These are phyloP conservation scores for Hygrophila difformis DNA, from an alignment of 257 asterid genomes.

Conservation along the genomic window DNA sequence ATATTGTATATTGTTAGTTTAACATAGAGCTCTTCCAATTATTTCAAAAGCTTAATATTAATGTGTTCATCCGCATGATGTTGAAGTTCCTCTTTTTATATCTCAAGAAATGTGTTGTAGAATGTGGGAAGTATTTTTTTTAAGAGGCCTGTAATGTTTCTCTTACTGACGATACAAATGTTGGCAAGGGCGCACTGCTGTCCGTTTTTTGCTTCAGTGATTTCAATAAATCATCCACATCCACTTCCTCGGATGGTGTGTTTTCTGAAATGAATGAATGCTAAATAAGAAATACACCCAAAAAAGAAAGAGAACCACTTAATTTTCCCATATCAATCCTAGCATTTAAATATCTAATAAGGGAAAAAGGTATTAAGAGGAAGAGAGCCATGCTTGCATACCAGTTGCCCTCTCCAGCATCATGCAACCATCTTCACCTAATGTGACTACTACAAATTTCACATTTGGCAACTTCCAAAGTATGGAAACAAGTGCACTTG, in stretches of 20 bases:
- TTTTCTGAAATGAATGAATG: constrained; percentile 38
- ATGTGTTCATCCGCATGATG: no score
- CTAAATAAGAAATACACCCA: constrained; percentile 12
- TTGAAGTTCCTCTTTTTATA: no score
- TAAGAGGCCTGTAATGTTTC: no score
- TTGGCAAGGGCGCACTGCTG: constrained; percentile 32
- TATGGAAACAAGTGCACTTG: constrained; percentile 73
- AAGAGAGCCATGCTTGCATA: constrained; percentile 8
- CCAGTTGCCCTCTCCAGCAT: constrained; percentile 39
- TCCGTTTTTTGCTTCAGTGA: constrained; percentile 52
- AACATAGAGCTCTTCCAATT: no score
- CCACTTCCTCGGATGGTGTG: constrained; percentile 46
- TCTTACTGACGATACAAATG: constrained; percentile 63
- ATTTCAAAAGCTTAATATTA: no score
- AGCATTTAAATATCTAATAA: constrained; percentile 11
- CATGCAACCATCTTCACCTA: constrained; percentile 38
- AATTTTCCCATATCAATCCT: constrained; percentile 8
- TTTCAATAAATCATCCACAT: constrained; percentile 51
- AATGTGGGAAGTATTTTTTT: no score
- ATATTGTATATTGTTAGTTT: no score
- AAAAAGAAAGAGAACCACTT: neutral
- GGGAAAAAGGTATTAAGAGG: neutral
- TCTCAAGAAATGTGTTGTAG: no score
- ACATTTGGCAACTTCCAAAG: constrained; percentile 60
- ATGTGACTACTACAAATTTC: constrained; percentile 33